These are phyloP conservation scores for Marchantia paleacea DNA, from an alignment of 225 moss, liverwort and hornwort genomes.

Conservation along the genomic window DNA sequence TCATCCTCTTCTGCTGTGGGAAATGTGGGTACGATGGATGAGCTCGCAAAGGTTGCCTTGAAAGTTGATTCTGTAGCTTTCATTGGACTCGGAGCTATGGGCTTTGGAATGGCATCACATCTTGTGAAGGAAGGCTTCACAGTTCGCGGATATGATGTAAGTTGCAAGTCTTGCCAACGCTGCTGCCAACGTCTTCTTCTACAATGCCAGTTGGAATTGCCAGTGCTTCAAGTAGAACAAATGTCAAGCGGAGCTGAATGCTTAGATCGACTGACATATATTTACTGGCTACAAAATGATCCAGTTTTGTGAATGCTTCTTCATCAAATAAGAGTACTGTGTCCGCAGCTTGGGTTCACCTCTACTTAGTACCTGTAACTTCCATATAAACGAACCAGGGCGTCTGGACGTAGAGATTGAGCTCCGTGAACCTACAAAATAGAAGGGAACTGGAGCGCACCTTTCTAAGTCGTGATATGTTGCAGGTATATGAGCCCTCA, in stretches of 20 bases:
- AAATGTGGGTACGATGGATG: slow-evolving; percentile 22
- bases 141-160: slow-evolving; percentile 86
- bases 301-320: not conserved
- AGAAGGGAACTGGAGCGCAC: not conserved
- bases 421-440: not conserved
- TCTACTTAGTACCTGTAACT: not conserved
- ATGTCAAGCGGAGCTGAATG: not conserved
- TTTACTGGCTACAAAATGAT: not conserved
- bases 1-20: slow-evolving; percentile 28
- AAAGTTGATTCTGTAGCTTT: slow-evolving; percentile 64
- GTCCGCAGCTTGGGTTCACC: not conserved
- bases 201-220: not conserved
- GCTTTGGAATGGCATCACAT: slow-evolving; percentile 94
- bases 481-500: slow-evolving; percentile 77
- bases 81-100: slow-evolving; percentile 94
- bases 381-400: not conserved
- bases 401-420: not conserved
- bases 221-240: not conserved
- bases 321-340: not conserved
- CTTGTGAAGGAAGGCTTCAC: slow-evolving; percentile 65
- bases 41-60: slow-evolving; percentile 33
- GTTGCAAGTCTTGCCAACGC: slow-evolving; percentile 15
- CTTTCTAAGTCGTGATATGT: not conserved
- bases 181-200: not conserved
- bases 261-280: not conserved